Conservation (phyloP, 164 flowering plant genomes). For the Chimonanthus praecox region DNA sequence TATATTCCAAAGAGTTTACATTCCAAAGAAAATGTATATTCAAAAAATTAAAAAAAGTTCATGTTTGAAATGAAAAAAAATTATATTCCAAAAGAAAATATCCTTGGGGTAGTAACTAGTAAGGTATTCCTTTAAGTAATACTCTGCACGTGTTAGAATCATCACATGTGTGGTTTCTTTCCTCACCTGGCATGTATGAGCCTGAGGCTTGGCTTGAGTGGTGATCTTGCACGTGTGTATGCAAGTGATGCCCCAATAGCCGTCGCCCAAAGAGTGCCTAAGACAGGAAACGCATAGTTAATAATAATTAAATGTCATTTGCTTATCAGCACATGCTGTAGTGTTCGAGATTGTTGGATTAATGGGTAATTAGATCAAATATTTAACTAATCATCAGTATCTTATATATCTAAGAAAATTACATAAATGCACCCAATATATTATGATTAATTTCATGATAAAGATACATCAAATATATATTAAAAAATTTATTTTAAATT, state of each 20-base stretch:
- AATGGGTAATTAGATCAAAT: neutral
- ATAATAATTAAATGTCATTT: too few relatives aligned
- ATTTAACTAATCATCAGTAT: neutral
- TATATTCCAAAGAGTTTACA: too few relatives aligned
- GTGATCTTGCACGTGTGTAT: constrained; percentile 35
- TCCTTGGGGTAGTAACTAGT: too few relatives aligned
- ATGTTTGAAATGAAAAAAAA: too few relatives aligned
- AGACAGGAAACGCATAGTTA: neutral
- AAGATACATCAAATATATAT: neutral
- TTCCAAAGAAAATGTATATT: too few relatives aligned
- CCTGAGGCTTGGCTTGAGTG: constrained; percentile 67
- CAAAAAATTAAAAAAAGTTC: too few relatives aligned
- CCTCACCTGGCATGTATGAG: constrained; percentile 82
- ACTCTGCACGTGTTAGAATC: too few relatives aligned
- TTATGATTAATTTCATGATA: neutral
- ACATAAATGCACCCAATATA: neutral
- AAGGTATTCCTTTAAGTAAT: too few relatives aligned
- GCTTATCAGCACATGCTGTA: too few relatives aligned
- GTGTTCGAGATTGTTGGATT: too few relatives aligned
- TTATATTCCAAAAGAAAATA: too few relatives aligned
- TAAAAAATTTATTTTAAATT: too few relatives aligned
- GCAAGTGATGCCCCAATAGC: constrained; percentile 64
- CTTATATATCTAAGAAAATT: neutral
- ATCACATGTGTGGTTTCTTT: neutral
- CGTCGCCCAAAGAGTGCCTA: constrained; percentile 76